Conservation (phyloP, 441 rosid genomes). For the Metrosideros polymorpha region DNA sequence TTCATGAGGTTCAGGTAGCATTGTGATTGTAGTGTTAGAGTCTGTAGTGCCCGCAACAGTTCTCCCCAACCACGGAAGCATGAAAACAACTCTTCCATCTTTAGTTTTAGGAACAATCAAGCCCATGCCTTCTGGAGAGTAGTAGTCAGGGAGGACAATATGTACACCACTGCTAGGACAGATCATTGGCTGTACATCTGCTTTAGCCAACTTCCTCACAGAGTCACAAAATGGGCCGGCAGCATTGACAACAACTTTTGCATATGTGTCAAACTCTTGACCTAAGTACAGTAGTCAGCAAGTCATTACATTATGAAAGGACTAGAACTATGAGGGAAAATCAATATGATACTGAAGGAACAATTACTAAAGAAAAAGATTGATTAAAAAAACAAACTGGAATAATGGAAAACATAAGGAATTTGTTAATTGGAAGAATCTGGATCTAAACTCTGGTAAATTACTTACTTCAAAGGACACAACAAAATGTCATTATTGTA, state of each 20-base stretch:
- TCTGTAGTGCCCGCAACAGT: slow-evolving; percentile 96
- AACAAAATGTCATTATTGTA: slow-evolving; percentile 3
- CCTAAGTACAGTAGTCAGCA: slow-evolving; percentile 26
- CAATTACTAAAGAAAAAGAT: not conserved
- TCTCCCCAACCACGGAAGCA: slow-evolving; percentile 98
- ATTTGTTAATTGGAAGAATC: not conserved
- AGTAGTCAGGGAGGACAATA: slow-evolving; percentile 87
- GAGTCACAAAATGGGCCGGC: slow-evolving; percentile 96
- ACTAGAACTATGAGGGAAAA: not conserved
- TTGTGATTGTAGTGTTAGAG: slow-evolving; percentile 70
- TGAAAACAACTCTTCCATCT: slow-evolving; percentile 93
- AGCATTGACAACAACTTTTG: slow-evolving; percentile 86
- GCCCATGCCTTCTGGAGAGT: slow-evolving; percentile 98
- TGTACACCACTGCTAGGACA: slow-evolving; percentile 97
- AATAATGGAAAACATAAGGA: not conserved
- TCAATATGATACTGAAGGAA: not conserved
- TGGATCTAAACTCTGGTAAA: not conserved
- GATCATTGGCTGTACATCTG: slow-evolving; percentile 62
- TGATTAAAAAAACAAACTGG: not conserved
- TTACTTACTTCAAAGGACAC: not conserved
- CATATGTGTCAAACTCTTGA: slow-evolving; percentile 72
- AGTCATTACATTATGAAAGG: not conserved
- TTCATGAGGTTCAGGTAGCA: slow-evolving; percentile 93
- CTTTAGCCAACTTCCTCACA: slow-evolving; percentile 69
- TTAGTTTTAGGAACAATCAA: slow-evolving; percentile 97